Evolutionary conservation across 2,329 filamentous ascomycete species (phyloP).

Genomic region (Phoma herbarum): DNA sequence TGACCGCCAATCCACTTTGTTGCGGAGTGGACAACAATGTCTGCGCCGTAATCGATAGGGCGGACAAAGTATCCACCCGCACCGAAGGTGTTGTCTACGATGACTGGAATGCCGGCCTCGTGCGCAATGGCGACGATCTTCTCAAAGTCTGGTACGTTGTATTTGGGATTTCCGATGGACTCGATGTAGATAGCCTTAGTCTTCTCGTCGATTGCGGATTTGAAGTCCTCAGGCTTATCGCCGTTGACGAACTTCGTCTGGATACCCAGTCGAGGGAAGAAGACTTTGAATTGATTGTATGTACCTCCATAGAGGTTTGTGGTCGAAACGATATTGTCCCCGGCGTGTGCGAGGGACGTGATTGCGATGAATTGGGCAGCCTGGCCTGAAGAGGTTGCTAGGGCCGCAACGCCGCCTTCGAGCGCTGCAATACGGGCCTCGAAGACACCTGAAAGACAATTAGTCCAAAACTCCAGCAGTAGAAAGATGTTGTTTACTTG

Average conservation of each 20-base stretch:
- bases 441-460: slow-evolving; percentile 72
- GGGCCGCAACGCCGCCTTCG: slow-evolving; percentile 87
- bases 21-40: slow-evolving; percentile 92
- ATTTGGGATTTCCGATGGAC: slow-evolving; percentile 91
- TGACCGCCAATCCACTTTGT: slow-evolving; percentile 95
- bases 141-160: slow-evolving; percentile 92
- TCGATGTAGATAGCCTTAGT: slow-evolving; percentile 90
- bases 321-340: slow-evolving; percentile 93
- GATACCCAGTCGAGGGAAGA: slow-evolving; percentile 86
- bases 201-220: slow-evolving; percentile 84
- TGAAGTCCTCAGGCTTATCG: slow-evolving; percentile 81
- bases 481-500: neutral
- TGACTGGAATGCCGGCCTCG: slow-evolving; percentile 65
- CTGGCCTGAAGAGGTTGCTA: slow-evolving; percentile 87
- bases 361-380: slow-evolving; percentile 93
- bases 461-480: slow-evolving; percentile 70
- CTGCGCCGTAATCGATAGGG: slow-evolving; percentile 88
- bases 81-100: slow-evolving; percentile 92
- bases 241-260: slow-evolving; percentile 86
- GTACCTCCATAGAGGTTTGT: slow-evolving; percentile 90
- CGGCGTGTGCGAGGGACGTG: slow-evolving; percentile 80
- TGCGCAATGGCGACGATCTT: slow-evolving; percentile 84
- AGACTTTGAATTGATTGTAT: slow-evolving; percentile 96
- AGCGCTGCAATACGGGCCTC: slow-evolving; percentile 96
- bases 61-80: slow-evolving; percentile 88